phyloP scores from a whole-genome alignment of 495 filamentous ascomycete genomes.

The Friedmanniomyces simplex region DNA sequence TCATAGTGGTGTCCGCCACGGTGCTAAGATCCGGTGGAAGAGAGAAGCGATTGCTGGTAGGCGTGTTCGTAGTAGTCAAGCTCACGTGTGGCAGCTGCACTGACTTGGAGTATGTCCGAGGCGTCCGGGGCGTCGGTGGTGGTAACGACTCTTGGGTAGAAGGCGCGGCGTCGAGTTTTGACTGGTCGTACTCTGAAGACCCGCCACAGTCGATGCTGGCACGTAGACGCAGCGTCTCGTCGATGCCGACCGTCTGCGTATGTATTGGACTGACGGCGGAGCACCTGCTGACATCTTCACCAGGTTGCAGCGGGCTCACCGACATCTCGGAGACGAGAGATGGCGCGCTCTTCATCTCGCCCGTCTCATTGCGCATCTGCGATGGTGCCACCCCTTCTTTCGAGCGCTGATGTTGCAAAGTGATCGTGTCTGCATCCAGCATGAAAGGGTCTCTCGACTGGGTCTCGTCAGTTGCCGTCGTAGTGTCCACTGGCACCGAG shows the following conservation, averaged over 20 bases:
- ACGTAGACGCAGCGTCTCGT: slow-evolving; percentile 11
- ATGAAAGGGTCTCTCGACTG: slow-evolving; percentile 18
- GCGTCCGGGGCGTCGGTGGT: slow-evolving; percentile 16
- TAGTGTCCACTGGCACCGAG: slow-evolving; percentile 14
- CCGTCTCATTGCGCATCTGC: neutral
- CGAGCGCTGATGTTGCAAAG: slow-evolving; percentile 14
- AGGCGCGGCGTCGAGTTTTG: neutral
- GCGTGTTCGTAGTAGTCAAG: slow-evolving; percentile 7
- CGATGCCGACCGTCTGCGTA: slow-evolving; percentile 20
- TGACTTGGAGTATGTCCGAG: slow-evolving; percentile 21
- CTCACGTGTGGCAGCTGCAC: slow-evolving; percentile 14
- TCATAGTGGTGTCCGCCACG: slow-evolving; percentile 14
- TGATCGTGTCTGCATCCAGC: slow-evolving; percentile 22
- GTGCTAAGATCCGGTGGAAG: slow-evolving; percentile 20
- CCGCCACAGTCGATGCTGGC: neutral
- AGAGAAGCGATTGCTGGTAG: slow-evolving; percentile 14
- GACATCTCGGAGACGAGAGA: neutral
- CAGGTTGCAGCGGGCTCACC: slow-evolving; percentile 15
- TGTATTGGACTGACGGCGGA: slow-evolving; percentile 21
- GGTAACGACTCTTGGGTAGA: slow-evolving; percentile 5
- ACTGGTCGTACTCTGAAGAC: neutral
- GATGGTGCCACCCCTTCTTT: slow-evolving; percentile 8
- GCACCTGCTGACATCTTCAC: slow-evolving; percentile 14
- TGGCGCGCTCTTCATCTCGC: neutral
- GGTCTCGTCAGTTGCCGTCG: slow-evolving; percentile 11